Base-by-base conservation (phyloP, 2,329 filamentous ascomycete genomes). In the Lizonia empirigonia region DNA sequence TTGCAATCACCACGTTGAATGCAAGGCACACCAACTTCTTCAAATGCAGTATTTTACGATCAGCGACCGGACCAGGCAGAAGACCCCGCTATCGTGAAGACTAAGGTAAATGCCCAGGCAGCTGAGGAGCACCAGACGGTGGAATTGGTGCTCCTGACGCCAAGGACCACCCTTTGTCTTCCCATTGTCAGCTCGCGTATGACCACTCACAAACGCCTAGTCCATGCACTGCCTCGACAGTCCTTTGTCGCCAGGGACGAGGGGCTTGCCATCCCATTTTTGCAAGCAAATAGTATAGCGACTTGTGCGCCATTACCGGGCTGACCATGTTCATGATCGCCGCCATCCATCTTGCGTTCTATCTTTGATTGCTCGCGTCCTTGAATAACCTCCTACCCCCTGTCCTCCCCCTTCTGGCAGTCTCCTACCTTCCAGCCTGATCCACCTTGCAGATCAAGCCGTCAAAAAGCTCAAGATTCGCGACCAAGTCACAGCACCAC, bases 241-340 rank as follows among this genome's bases (percentile, higher is more conserved):
- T 36, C 26, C 57, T 52, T 57, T 57, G 54, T 55, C 26, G 24
- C 16, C 7, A 22, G 22, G 16, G 22, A 26, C 27, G 34, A 16
- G 44, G 49, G 47, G 50, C 44, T 42, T 41, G 16, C 20, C 29
- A 36, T 42, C 24, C 36, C 23, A 18, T 15, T 5, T 10, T 37
- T 26, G 13, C n/a, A 35, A 40, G 44, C 56, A 33, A 60, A 57
- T 58, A 32, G 26, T 12, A 40, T 23, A 30, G 12, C 22, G 32
- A 20, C 24, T 7, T 34, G 10, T 50, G 50, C 50, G 53, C 58
- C 55, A 47, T 45, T 37, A 27, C 50, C 52, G 48, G 23, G 18
- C 30, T 23, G 24, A 16, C 37, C 36, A 50, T 20, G 20, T 49
- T 33, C 19, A 34, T 23, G 26, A 37, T 51, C 36, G 36, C 49